These are phyloP conservation scores for Beauveria sp. DNA, from an alignment of 2,329 filamentous ascomycete species.

Conservation along the genomic window DNA sequence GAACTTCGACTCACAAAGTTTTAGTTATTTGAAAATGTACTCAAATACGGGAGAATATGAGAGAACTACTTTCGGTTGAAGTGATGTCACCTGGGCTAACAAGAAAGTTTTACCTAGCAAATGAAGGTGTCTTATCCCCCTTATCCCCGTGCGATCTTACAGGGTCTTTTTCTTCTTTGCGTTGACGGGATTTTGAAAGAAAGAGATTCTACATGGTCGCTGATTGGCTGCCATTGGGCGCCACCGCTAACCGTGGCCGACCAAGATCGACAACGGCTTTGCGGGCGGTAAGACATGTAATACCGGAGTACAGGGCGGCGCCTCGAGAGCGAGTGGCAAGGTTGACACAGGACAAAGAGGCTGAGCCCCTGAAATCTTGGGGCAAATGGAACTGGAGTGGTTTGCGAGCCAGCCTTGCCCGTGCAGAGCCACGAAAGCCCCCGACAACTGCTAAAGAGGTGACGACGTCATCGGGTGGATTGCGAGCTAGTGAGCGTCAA, in stretches of 20 bases:
- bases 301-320: not conserved
- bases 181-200: not conserved
- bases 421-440: not conserved
- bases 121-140: too few species aligned
- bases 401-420: not conserved
- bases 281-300: not conserved
- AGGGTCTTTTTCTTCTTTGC: not conserved
- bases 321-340: not conserved
- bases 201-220: not conserved
- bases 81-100: too few species aligned
- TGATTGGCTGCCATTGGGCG: not conserved
- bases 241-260: not conserved
- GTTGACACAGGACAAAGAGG: not conserved
- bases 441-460: not conserved
- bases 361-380: slow-evolving; percentile 9
- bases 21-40: too few species aligned
- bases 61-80: too few species aligned
- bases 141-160: not conserved
- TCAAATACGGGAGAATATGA: too few species aligned
- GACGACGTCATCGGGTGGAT: slow-evolving; percentile 6
- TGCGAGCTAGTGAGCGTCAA: not conserved
- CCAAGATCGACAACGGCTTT: not conserved
- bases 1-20: too few species aligned
- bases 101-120: too few species aligned
- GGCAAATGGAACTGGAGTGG: too few species aligned